Evolutionary conservation across 2,329 filamentous ascomycete species (phyloP).

Genomic region (Penicillium verrucosum): DNA sequence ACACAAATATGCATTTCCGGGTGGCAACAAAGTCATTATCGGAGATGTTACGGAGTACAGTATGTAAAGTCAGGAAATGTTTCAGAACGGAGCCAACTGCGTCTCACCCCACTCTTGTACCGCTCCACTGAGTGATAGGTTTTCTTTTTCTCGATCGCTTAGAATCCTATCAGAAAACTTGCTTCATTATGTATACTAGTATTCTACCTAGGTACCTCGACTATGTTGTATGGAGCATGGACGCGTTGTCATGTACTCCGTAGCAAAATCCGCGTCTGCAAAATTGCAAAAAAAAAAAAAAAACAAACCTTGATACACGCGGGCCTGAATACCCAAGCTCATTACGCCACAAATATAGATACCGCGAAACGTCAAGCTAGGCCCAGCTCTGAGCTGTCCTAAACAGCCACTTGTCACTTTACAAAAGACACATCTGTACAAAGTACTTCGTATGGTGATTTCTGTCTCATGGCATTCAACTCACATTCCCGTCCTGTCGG

Average conservation of each 20-base stretch:
- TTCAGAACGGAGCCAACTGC: slow-evolving; percentile 7
- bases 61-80: slow-evolving; percentile 7
- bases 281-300: too few relatives aligned
- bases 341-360: slow-evolving; percentile 16
- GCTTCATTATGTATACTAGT: not conserved
- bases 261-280: not conserved
- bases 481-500: slow-evolving; percentile 13
- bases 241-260: not conserved
- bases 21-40: slow-evolving; percentile 5
- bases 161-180: not conserved
- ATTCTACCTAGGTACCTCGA: not conserved
- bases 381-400: not conserved
- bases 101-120: slow-evolving; percentile 2
- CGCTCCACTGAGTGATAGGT: not conserved
- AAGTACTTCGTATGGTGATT: not conserved
- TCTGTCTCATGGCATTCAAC: slow-evolving; percentile 4
- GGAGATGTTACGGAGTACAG: not conserved
- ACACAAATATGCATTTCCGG: not conserved
- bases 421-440: not conserved
- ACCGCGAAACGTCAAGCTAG: slow-evolving; percentile 8
- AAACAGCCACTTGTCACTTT: not conserved
- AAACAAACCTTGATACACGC: not conserved
- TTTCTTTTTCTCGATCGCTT: not conserved
- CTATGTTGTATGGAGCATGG: not conserved
- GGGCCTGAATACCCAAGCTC: not conserved